Evolutionary conservation across 2,329 filamentous ascomycete species (phyloP), one percentile per base, ranked within the genome.

Genomic region (Dactylellina haptotyla): DNA sequence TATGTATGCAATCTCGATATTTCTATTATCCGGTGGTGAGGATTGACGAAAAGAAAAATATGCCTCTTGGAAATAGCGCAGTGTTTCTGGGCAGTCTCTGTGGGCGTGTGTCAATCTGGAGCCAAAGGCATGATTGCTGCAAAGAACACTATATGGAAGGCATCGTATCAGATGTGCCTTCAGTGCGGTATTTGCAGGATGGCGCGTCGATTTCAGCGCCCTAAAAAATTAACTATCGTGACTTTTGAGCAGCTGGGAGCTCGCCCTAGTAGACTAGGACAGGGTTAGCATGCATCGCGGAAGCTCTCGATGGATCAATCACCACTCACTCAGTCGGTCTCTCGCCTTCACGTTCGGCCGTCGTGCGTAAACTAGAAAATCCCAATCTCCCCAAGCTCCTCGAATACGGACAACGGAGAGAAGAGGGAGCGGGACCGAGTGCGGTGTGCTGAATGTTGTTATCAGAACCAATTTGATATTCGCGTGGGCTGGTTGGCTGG

Each of bases 131-230:
- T 73, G 61, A 23, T 57, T 56, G 50, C 41, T 62, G 37, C 32
- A 30, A 5, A 10, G 20, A 9, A 10, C 34, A 30, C 32, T 50
- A 65, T 43, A 51, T 32, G 16, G 25, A 23, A 2, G 28, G 26
- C 53, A 53, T 69, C 14, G 23, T 37, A 54, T 43, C 20, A 37
- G 9, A 41, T 41, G n/a, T 23, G 14, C 41, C 23, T 14, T 18
- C 32, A 14, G 14, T 9, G n/a, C 10, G 34, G 4, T 18, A 4
- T 26, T 10, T 8, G 8, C 14, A 32, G 8, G 12, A 8, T 20
- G 48, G 66, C 66, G 66, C 66, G 59, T 72, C 58, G 66, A 23
- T 72, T 64, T 39, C 66, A 72, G 66, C 66, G 66, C 66, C 32
- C 18, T 45, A 10, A 10, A 8, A n/a, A n/a, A n/a, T n/a, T n/a